Conservation (phyloP, 805 yeast genomes). For the Wickerhamiella nectarea region DNA sequence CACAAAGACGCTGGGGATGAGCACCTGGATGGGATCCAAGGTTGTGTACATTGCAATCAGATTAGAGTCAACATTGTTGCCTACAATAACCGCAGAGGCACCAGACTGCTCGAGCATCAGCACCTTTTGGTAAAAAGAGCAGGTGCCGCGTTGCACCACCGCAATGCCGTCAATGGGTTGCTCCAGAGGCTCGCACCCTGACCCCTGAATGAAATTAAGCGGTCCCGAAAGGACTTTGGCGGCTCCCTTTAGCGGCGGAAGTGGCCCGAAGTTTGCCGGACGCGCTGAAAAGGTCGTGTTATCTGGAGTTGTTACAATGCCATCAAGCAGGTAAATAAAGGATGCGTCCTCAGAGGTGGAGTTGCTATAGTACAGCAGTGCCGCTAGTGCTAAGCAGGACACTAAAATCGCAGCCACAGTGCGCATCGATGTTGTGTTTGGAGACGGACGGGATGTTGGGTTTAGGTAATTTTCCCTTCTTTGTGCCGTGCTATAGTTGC, state of each 20-base stretch:
- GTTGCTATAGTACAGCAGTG: neutral
- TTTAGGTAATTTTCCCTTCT: neutral
- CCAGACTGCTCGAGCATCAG: conserved; percentile 31
- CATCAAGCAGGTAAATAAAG: conserved; percentile 8
- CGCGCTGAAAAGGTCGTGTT: conserved; percentile 20
- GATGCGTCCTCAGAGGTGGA: neutral
- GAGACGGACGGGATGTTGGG: neutral
- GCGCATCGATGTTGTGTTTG: neutral
- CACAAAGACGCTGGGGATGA: conserved; percentile 41
- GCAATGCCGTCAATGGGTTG: conserved; percentile 22
- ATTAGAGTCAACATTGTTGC: conserved; percentile 36
- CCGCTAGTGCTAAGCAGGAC: neutral
- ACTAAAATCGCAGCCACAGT: neutral
- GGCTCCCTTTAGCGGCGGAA: conserved; percentile 18
- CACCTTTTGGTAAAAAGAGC: conserved; percentile 43
- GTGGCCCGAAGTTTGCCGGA: conserved; percentile 29
- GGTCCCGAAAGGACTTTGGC: neutral
- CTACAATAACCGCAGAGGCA: conserved; percentile 43
- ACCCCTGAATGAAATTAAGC: conserved; percentile 16
- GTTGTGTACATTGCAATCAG: conserved; percentile 43
- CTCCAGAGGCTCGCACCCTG: conserved; percentile 17
- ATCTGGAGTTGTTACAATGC: conserved; percentile 2
- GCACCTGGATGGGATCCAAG: conserved; percentile 31
- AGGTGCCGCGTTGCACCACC: conserved; percentile 36
- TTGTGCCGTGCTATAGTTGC: neutral